Evolutionary conservation across 805 yeast species (phyloP), one percentile per base, ranked within the genome.

Genomic region (Candida nemodendra): DNA sequence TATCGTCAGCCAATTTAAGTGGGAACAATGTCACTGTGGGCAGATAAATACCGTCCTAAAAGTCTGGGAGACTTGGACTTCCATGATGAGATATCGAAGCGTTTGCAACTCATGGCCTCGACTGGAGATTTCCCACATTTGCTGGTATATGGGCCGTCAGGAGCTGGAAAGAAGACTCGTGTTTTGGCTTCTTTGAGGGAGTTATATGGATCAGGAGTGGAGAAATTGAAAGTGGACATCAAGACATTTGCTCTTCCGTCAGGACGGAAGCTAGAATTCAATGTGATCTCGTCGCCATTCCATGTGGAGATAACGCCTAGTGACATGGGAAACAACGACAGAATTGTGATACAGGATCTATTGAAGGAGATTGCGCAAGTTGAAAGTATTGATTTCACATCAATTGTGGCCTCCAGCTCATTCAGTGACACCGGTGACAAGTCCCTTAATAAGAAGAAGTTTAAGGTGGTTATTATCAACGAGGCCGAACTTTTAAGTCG

Each of bases 131-230:
- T 93, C 54, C 99, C 99, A 2, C 99, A 93, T 66, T 62, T 93
- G 32, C 66, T 93, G 18, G 76, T 93, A 2, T 91, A 91, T 58
- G 99, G 99, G 0, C 98, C 99, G 1, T 79, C 89, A 25, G 99
- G 99, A 4, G 87, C 95, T 12, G 99, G 99, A 41, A 93, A 93
- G 59, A 95, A 93, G 68, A 93, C 99, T 8, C 76, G 99, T 47
- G 84, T 89, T 6, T 73, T 88, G 61, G 79, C 95, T 5, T 72
- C 95, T 2, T 64, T 93, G 36, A 72, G 78, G 39, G 87, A 87
- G 49, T 71, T 93, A 24, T 93, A 82, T 54, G 98, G 98, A 0
- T 61, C 84, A 2, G 84, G 83, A 37, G 87, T 86, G 14, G 90
- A 84, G 47, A 85, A 80, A 51, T 69, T 85, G 68, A 91, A 89